These are phyloP conservation scores for Lipomyces starkeyi DNA, from an alignment of 805 yeast species.

Conservation along the genomic window DNA sequence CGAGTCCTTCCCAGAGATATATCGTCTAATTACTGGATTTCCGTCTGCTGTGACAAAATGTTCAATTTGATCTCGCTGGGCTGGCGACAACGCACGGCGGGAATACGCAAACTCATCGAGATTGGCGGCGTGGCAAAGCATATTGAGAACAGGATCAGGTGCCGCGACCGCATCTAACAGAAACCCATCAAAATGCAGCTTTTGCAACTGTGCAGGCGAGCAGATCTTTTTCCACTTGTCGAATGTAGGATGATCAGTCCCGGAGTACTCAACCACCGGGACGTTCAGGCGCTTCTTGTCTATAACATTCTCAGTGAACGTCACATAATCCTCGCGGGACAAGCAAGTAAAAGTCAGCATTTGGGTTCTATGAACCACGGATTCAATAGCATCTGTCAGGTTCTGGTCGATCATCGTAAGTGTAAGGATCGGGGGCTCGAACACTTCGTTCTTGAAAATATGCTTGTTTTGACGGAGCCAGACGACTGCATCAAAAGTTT, in stretches of 20 bases:
- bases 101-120: slow-evolving; percentile 69
- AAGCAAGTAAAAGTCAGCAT: slow-evolving; percentile 68
- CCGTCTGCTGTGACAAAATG: slow-evolving; percentile 50
- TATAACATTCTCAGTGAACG: slow-evolving; percentile 53
- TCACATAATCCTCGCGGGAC: slow-evolving; percentile 56
- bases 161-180: slow-evolving; percentile 74
- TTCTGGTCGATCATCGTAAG: slow-evolving; percentile 58
- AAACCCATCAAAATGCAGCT: slow-evolving; percentile 80
- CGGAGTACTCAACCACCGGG: slow-evolving; percentile 55
- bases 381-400: slow-evolving; percentile 63
- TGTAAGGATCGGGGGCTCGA: slow-evolving; percentile 77
- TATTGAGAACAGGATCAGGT: slow-evolving; percentile 70
- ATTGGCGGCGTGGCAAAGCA: slow-evolving; percentile 62
- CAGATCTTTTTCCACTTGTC: slow-evolving; percentile 39
- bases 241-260: slow-evolving; percentile 41
- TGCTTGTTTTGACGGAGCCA: slow-evolving; percentile 51
- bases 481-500: slow-evolving; percentile 52
- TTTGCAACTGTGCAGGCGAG: slow-evolving; percentile 47
- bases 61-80: slow-evolving; percentile 49
- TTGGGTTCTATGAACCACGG: slow-evolving; percentile 59
- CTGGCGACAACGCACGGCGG: slow-evolving; percentile 51
- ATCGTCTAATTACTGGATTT: slow-evolving; percentile 56
- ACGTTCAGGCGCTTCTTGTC: slow-evolving; percentile 53
- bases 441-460: slow-evolving; percentile 53
- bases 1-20: slow-evolving; percentile 63